Base-by-base conservation (phyloP, 192 early-diverging fungal genomes). In the Coemansia sp. region DNA sequence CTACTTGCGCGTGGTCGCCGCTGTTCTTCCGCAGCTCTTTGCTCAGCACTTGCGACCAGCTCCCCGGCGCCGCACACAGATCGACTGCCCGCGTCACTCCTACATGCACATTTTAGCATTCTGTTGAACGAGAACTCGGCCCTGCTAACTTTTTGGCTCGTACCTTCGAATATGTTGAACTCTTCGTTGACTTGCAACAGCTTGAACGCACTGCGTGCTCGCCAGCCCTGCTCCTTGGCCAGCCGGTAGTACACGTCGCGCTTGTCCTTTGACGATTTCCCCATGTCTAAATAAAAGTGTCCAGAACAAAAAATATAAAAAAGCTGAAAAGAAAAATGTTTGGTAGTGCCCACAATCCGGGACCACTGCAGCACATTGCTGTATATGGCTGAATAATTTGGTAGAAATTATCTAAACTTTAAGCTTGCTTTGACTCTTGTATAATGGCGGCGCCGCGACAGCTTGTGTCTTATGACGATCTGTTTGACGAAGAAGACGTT, bases 181-280 rank as follows among this genome's bases (percentile, higher is more conserved):
- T 97, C 94, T 58, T 99, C 94, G 70, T 98, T 91, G 52, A 99
- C 82, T 64, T 99, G 96, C 43, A 97, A 84, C 54, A 99, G 83
- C 79, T 99, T 99, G 85, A 97, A 99, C 3, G 97, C 96, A 72
- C 90, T 92, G 56, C 97, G 85, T 9, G 97, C 97, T 38, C 97
- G 84, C 94, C 94, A 98, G 27, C 94, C 96, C 75, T 96, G 89
- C 81, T 98, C 96, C 75, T 98, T 98, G 43, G 96, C 94, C 57
- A 93, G 75, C 12, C 96, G 89, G 74, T 98, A 98, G 81, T 94
- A 97, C 19, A 96, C 89, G 84, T 98, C 96, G 43, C 94, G 88
- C 79, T 93, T 95, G 77, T 95, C 93, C 71, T 95, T 95, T 56
- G 91, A 93, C 9, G 90, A 85, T 78, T 90, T 92, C 60, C 92